phyloP scores from a whole-genome alignment of 2,329 filamentous ascomycete genomes.

The Aspergillus melleus region DNA sequence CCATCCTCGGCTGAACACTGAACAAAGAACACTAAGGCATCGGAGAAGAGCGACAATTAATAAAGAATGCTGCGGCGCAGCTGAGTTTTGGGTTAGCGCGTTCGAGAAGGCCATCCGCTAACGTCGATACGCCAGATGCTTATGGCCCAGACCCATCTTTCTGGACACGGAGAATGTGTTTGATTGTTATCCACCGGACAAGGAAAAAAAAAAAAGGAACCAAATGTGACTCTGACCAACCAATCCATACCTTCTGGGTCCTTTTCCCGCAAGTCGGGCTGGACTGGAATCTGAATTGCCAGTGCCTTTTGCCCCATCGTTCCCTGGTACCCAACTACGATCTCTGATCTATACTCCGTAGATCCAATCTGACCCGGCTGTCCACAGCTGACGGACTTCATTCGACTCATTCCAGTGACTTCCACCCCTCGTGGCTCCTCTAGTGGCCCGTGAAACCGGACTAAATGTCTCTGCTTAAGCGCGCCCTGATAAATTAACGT shows the following conservation, averaged over 20 bases:
- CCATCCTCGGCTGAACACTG: background rate
- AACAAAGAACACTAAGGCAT: background rate
- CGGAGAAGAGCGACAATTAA: constrained; percentile 5
- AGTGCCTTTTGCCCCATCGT: constrained; percentile 12
- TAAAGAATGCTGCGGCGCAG: background rate
- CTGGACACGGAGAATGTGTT: background rate
- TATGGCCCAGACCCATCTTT: background rate
- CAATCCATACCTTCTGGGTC: background rate
- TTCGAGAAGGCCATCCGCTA: background rate
- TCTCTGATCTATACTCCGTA: constrained; percentile 6
- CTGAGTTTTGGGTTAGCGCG: constrained; percentile 3
- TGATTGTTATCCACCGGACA: background rate
- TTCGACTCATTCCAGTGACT: constrained; percentile 1
- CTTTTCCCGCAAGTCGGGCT: background rate
- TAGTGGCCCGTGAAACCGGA: background rate
- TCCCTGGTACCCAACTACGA: constrained; percentile 12
- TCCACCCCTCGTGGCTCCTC: background rate
- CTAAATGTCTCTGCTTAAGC: background rate
- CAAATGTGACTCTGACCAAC: background rate
- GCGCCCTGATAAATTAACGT: background rate
- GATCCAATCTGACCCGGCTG: background rate
- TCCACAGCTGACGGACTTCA: background rate
- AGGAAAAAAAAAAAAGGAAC: background rate
- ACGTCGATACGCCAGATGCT: background rate
- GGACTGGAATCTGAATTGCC: constrained; percentile 3